Evolutionary conservation across 495 filamentous ascomycete species (phyloP).

Genomic region (Aspergillus conjunctus): DNA sequence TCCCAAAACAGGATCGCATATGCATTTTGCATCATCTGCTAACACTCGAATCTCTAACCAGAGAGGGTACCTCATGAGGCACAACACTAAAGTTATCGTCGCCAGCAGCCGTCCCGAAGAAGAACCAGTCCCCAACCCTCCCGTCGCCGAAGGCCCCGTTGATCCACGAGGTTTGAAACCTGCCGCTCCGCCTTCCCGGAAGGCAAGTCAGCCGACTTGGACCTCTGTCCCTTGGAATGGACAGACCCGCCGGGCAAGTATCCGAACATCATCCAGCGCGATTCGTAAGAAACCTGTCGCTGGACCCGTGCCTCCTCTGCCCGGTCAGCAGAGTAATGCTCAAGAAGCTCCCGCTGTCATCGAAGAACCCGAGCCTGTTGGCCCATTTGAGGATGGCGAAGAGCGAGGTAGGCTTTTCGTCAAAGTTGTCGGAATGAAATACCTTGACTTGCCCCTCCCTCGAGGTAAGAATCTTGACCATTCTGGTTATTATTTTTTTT

Average conservation of each 20-base stretch:
- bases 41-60: constrained; percentile 62
- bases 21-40: constrained; percentile 45
- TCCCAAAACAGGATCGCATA: constrained; percentile 11
- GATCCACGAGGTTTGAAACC: constrained; percentile 61
- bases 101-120: constrained; percentile 69
- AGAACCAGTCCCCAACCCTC: constrained; percentile 37
- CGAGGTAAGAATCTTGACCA: constrained; percentile 62
- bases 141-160: constrained; percentile 52
- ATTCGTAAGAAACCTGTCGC: constrained; percentile 65
- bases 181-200: constrained; percentile 71
- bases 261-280: constrained; percentile 57
- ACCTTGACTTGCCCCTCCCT: constrained; percentile 87
- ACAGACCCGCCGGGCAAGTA: constrained; percentile 67
- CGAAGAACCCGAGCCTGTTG: constrained; percentile 59
- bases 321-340: constrained; percentile 82
- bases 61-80: constrained; percentile 98
- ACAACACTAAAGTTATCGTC: constrained; percentile 96
- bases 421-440: constrained; percentile 95
- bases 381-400: constrained; percentile 70
- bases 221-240: constrained; percentile 96
- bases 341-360: constrained; percentile 60
- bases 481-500: not conserved
- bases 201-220: constrained; percentile 82
- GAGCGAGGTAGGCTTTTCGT: constrained; percentile 95
- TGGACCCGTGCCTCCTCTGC: constrained; percentile 77